Percentiles rank a stretch among this genome's conserved stretches.
Evolutionary conservation across 179 eudicot species (phyloP).

Genomic region (Gypsophila paniculata): DNA sequence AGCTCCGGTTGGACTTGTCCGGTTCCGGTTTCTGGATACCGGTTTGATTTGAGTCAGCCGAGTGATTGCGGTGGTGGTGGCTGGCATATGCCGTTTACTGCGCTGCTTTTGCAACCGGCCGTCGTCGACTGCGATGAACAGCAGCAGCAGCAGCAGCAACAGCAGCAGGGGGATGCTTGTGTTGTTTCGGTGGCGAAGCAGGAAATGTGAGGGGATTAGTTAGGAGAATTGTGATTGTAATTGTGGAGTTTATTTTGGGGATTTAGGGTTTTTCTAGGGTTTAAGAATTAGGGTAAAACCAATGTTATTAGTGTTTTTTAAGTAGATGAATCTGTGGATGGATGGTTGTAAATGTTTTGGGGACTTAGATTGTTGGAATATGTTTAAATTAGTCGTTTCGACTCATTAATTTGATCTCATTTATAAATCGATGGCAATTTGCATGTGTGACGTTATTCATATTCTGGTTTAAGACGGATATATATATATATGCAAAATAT

Average conservation of each 20-base stretch:
- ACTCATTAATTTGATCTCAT: too few species aligned
- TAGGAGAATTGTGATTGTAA: background rate
- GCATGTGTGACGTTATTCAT: too few species aligned
- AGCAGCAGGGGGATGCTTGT: background rate
- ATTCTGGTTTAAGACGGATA: too few species aligned
- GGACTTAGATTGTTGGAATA: background rate
- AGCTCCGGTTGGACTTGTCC: background rate
- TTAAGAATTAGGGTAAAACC: background rate
- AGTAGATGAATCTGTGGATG: background rate
- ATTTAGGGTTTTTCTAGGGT: background rate
- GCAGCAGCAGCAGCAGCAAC: background rate
- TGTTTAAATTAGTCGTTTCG: background rate
- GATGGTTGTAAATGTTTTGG: conserved; percentile 17
- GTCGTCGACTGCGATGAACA: background rate
- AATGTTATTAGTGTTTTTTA: background rate
- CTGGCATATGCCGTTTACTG: conserved; percentile 21
- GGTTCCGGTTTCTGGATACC: background rate
- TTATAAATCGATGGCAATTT: too few species aligned
- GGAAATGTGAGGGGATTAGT: background rate
- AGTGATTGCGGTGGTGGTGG: background rate
- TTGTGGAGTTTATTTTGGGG: background rate
- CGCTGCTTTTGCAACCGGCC: conserved; percentile 11
- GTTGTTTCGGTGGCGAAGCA: background rate
- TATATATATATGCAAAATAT: too few species aligned
- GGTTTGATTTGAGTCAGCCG: conserved; percentile 14